Evolutionary conservation across 2,329 filamentous ascomycete genomes (phyloP).

Genomic region (Xylariaceae sp.): DNA sequence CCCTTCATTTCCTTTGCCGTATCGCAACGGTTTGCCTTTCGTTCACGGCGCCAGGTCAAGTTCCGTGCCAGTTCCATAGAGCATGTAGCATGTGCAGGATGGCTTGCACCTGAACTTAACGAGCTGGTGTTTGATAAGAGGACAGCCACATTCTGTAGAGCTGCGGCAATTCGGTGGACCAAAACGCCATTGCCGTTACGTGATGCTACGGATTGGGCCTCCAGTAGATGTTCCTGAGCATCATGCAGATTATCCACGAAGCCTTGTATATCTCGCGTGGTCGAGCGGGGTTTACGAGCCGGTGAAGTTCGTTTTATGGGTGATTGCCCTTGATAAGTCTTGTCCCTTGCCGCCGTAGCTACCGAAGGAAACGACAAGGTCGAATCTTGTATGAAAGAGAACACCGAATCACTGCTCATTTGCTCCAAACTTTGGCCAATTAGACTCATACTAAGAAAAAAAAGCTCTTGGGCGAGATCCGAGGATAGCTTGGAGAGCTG

Average conservation of each 20-base stretch:
- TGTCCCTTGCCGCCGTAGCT: slow-evolving; percentile 48
- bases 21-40: slow-evolving; percentile 56
- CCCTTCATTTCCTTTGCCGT: slow-evolving; percentile 42
- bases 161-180: slow-evolving; percentile 67
- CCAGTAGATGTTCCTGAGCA: slow-evolving; percentile 69
- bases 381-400: slow-evolving; percentile 89
- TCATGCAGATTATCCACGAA: slow-evolving; percentile 67
- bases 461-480: slow-evolving; percentile 55
- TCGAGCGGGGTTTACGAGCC: slow-evolving; percentile 38
- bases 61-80: slow-evolving; percentile 74
- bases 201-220: slow-evolving; percentile 65
- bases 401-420: slow-evolving; percentile 81
- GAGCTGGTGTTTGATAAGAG: slow-evolving; percentile 67
- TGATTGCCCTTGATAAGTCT: slow-evolving; percentile 44
- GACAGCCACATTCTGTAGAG: slow-evolving; percentile 69
- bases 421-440: slow-evolving; percentile 72
- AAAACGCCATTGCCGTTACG: slow-evolving; percentile 62
- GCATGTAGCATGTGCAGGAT: slow-evolving; percentile 65
- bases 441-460: slow-evolving; percentile 71
- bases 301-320: slow-evolving; percentile 45
- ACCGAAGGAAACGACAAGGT: slow-evolving; percentile 86
- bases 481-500: slow-evolving; percentile 50
- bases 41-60: slow-evolving; percentile 70
- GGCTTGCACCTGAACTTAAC: slow-evolving; percentile 51
- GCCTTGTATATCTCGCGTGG: slow-evolving; percentile 41